Evolutionary conservation across 257 asterid species (phyloP).

Genomic region (Thymus quinquecostatus): DNA sequence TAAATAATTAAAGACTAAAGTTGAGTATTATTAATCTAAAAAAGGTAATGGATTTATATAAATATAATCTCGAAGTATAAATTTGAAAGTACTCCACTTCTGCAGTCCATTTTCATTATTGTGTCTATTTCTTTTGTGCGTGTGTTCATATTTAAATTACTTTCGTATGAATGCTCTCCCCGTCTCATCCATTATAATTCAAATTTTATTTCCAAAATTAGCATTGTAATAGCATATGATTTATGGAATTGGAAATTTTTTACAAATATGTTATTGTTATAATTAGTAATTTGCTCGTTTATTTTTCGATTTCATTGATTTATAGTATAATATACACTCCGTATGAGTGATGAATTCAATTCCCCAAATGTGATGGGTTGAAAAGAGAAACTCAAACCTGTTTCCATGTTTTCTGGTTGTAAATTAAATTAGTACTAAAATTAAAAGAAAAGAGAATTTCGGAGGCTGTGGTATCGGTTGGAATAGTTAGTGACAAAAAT

Average conservation of each 20-base stretch:
- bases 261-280: too few species aligned
- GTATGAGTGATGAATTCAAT: background rate
- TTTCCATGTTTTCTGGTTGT: conserved; percentile 54
- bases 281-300: too few species aligned
- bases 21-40: background rate
- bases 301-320: too few species aligned
- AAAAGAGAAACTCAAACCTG: conserved; percentile 26
- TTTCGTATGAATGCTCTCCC: too few species aligned
- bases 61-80: background rate
- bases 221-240: background rate
- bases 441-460: background rate
- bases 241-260: conserved; percentile 4
- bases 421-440: background rate
- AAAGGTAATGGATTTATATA: background rate
- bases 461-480: conserved; percentile 20
- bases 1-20: background rate
- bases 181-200: too few species aligned
- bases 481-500: conserved; percentile 17
- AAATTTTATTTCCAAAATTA: too few species aligned
- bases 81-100: conserved; percentile 32
- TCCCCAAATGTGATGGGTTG: conserved; percentile 39
- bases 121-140: background rate
- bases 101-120: conserved; percentile 11
- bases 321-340: too few species aligned
- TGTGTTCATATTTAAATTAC: background rate